Percentiles rank a stretch among this genome's conserved stretches.
Conservation (phyloP, 2,329 filamentous ascomycete genomes). For the Nannizzia gypsea region DNA sequence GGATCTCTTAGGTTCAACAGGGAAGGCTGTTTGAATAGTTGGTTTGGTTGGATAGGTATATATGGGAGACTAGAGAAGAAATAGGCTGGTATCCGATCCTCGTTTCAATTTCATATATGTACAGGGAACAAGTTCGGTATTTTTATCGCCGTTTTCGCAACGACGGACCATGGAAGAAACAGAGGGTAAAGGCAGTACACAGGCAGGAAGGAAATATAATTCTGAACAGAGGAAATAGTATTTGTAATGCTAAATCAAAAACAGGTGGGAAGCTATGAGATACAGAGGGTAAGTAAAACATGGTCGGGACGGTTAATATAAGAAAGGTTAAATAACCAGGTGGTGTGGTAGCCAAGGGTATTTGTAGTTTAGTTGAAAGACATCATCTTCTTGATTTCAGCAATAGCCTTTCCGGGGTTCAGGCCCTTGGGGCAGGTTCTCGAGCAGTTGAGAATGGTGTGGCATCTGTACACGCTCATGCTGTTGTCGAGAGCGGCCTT, state of each 20-base stretch:
- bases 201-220: background rate
- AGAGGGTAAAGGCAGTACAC: background rate
- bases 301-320: background rate
- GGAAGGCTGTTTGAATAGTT: slow-evolving; percentile 20
- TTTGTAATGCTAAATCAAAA: slow-evolving; percentile 1
- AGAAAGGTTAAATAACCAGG: background rate
- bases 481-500: slow-evolving; percentile 91
- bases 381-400: slow-evolving; percentile 98
- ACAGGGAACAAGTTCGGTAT: background rate
- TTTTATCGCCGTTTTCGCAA: background rate
- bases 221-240: slow-evolving; percentile 1
- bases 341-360: background rate
- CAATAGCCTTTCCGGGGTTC: slow-evolving; percentile 90
- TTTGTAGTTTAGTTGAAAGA: slow-evolving; percentile 30
- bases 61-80: background rate
- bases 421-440: slow-evolving; percentile 96
- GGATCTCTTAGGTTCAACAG: slow-evolving; percentile 37
- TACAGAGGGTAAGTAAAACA: background rate
- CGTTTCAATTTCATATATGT: slow-evolving; percentile 2
- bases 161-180: background rate
- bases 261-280: background rate
- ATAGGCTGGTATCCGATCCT: background rate
- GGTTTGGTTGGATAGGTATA: background rate
- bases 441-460: slow-evolving; percentile 98
- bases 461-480: slow-evolving; percentile 97